Conservation (phyloP, 768 basidiomycete species). For the Leccinum aurantiacum region DNA sequence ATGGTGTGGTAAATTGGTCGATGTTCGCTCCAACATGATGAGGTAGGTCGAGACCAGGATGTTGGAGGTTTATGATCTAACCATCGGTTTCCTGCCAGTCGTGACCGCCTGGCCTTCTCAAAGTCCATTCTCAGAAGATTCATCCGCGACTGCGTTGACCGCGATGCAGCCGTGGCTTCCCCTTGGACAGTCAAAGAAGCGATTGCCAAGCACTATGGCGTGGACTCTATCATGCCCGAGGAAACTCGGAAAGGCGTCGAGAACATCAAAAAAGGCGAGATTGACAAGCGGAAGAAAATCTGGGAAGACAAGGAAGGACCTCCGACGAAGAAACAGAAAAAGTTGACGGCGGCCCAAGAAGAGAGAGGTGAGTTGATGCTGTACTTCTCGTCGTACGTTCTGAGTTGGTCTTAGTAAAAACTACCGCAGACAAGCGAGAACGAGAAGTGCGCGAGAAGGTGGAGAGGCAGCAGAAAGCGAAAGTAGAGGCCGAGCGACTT, state of each 20-base stretch:
- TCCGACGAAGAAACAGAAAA: constrained; percentile 80
- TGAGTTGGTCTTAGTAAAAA: constrained; percentile 26
- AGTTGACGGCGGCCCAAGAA: constrained; percentile 69
- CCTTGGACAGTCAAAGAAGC: constrained; percentile 93
- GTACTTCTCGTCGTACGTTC: constrained; percentile 7
- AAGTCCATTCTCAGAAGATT: constrained; percentile 96
- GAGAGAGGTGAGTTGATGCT: constrained; percentile 56
- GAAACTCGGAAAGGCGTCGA: constrained; percentile 78
- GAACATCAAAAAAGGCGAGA: constrained; percentile 80
- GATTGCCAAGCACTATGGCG: constrained; percentile 83
- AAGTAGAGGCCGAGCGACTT: constrained; percentile 69
- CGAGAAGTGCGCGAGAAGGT: constrained; percentile 69
- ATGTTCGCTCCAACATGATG: constrained; percentile 78
- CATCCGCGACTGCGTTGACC: constrained; percentile 92
- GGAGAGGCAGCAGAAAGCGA: constrained; percentile 60
- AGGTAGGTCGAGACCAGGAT: constrained; percentile 51
- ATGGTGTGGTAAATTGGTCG: constrained; percentile 76
- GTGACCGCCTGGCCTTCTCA: constrained; percentile 93
- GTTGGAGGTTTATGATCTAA: constrained; percentile 3
- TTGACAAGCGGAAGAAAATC: constrained; percentile 89
- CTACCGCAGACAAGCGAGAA: constrained; percentile 60
- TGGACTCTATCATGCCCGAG: constrained; percentile 84
- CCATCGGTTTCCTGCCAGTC: constrained; percentile 46
- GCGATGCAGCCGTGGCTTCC: constrained; percentile 88
- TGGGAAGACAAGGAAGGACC: constrained; percentile 89